phyloP scores from a whole-genome alignment of 805 yeast species.

The Lachancea cidri region DNA sequence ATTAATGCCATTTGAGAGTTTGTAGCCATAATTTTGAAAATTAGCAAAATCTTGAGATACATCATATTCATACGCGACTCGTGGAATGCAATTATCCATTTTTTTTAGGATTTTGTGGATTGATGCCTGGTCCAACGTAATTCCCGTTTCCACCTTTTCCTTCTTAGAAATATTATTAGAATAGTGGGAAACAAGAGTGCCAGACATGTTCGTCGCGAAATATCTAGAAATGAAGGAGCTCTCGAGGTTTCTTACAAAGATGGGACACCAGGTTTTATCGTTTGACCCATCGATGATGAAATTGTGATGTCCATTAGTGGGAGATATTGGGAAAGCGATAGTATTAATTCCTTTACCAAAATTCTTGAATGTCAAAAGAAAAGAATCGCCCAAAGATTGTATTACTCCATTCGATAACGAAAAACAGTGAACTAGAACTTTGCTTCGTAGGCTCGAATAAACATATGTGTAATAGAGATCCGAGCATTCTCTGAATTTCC shows the following conservation, averaged over 20 bases:
- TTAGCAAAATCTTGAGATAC: slow-evolving; percentile 48
- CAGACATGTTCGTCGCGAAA: neutral
- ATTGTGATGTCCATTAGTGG: neutral
- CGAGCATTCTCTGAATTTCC: slow-evolving; percentile 3
- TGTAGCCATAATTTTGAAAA: slow-evolving; percentile 27
- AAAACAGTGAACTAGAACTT: slow-evolving; percentile 20
- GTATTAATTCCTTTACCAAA: slow-evolving; percentile 11
- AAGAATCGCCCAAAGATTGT: slow-evolving; percentile 17
- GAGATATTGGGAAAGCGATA: neutral
- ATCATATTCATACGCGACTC: neutral
- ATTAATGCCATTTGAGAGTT: slow-evolving; percentile 23
- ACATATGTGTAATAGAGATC: slow-evolving; percentile 14
- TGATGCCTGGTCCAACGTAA: too few relatives aligned
- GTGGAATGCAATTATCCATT: neutral
- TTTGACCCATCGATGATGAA: neutral
- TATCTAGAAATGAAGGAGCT: neutral
- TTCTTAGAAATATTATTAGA: too few relatives aligned
- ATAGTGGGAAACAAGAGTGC: neutral
- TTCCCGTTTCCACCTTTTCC: too few relatives aligned
- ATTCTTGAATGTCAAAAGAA: slow-evolving; percentile 14
- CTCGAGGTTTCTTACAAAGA: neutral
- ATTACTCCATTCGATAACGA: slow-evolving; percentile 9
- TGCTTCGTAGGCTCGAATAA: slow-evolving; percentile 17
- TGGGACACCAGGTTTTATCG: neutral
- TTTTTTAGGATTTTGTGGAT: slow-evolving; percentile 2